Evolutionary conservation across 2,329 filamentous ascomycete genomes (phyloP), one percentile per base, ranked within the genome.

Genomic region (Colletotrichum sojae): DNA sequence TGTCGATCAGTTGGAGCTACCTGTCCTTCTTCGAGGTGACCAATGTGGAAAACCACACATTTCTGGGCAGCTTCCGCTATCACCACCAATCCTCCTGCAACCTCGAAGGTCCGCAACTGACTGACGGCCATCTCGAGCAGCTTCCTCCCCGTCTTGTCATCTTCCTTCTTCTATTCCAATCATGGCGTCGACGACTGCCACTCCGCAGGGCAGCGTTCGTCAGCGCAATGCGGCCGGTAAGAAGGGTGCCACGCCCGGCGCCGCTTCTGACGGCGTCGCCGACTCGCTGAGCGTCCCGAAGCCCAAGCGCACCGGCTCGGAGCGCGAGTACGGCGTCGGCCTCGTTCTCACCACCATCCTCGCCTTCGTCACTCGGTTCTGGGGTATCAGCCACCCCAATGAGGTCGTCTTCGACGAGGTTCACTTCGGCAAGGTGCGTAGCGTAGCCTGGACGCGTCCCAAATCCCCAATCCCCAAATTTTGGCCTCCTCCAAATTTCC

Each of bases 361-460:
- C 73, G 95, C 94, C 57, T 98, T 99, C 77, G 77, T 94, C 71
- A 98, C 96, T 55, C 89, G 96, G 71, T 99, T 99, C 86, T 98
- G 93, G 90, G 95, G 94, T 71, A 98, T 99, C 79, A 94, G 88
- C 79, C 95, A 98, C 82, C 96, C 96, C 16, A 91, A 97, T 78
- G 93, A 98, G 84, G 96, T 99, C 64, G 96, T 99, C 57, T 99
- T 99, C 78, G 96, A 99, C 78, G 96, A 99, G 83, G 96, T 99
- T 67, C 96, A 99, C 83, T 99, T 99, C 81, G 96, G 96, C 84
- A 99, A 99, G 92, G 95, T 98, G 86, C 69, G 87, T 76, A 16
- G 43, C 15, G n/a, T 22, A 36, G 31, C 31, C 31, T 9, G 31
- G 31, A 36, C 31, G 31, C 31, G 31, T 36, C 31, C 31, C 31